Conservation (phyloP, 2,329 filamentous ascomycete species). For the Camptophora hylomeconis region DNA sequence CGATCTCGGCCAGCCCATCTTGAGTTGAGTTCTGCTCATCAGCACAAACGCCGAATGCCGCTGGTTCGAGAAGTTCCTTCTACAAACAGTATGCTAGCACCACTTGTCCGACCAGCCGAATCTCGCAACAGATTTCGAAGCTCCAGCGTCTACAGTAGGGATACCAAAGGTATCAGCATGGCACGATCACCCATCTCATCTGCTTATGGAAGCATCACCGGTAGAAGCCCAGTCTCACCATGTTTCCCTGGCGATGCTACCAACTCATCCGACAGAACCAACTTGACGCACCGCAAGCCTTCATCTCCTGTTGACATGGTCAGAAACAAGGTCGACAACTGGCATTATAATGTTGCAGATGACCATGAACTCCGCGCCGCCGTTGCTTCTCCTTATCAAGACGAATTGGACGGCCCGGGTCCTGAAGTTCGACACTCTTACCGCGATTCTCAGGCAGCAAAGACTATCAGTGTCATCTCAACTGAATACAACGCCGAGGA, state of each 20-base stretch:
- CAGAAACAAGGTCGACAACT: slow-evolving; percentile 1
- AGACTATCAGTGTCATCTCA: neutral
- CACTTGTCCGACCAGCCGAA: neutral
- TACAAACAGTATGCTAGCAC: neutral
- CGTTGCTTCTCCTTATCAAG: slow-evolving; percentile 1
- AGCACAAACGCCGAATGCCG: neutral
- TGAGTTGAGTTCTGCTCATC: neutral
- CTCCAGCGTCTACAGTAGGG: slow-evolving; percentile 14
- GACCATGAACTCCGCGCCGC: neutral
- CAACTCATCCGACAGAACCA: slow-evolving; percentile 2
- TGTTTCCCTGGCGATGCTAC: neutral
- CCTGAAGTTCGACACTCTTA: neutral
- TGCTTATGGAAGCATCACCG: neutral
- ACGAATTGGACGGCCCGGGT: neutral
- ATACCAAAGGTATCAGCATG: slow-evolving; percentile 10
- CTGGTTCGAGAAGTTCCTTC: no score
- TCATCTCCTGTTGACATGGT: no score
- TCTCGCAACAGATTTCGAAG: slow-evolving; percentile 4
- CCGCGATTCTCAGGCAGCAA: neutral
- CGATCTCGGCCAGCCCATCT: no score
- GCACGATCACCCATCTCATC: slow-evolving; percentile 3
- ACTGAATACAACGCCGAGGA: neutral
- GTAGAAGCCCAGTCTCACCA: neutral
- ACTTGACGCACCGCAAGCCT: slow-evolving; percentile 1
- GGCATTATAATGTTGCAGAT: slow-evolving; percentile 1